Evolutionary conservation across 768 basidiomycete species (phyloP), one percentile per base, ranked within the genome.

Genomic region (Russula griseocarnosa): DNA sequence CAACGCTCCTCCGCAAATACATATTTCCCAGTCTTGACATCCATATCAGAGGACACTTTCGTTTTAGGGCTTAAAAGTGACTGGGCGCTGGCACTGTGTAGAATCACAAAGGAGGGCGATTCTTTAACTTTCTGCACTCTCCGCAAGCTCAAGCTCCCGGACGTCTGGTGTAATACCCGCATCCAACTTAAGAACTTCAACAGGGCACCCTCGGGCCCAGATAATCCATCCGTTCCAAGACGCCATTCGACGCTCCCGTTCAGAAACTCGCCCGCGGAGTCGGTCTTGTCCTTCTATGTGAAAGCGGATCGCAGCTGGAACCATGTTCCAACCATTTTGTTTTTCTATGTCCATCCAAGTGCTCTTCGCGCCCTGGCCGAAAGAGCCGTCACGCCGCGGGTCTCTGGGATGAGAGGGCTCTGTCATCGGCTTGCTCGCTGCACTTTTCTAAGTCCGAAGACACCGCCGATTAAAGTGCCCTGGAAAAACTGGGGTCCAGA

Each of bases 401-500:
- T 8, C 57, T 3, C 57, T 2, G 18, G 11, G 22, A 54, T n/a
- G 42, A 44, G 18, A 38, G 40, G 52, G 57, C 36, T 63, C 10
- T 58, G 3, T 32, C 57, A 52, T 16, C 42, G 20, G 42, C 20
- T n/a, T 20, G 11, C n/a, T 18, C 44, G 11, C 10, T 36, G 26
- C 34, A 13, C 42, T 22, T 26, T 16, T 24, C 9, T n/a, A 26
- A 53, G 20, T n/a, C 42, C 3, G 24, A 11, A 3, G 44, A 18
- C 18, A 8, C 20, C 3, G 42, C 26, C 57, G 1, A 24, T 49
- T n/a, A 42, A 34, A 8, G 16, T 65, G 22, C 20, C 49, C 1
- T 65, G 63, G 63, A 20, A n/a, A 3, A 54, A 65, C 22, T 65
- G 63, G 63, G 63, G 63, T 26, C 63, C 63, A 7, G 22, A 24